Percentiles rank a stretch among this genome's conserved stretches.
Conservation (phyloP, 2,329 filamentous ascomycete species). For the Trichoderma semiorbis region DNA sequence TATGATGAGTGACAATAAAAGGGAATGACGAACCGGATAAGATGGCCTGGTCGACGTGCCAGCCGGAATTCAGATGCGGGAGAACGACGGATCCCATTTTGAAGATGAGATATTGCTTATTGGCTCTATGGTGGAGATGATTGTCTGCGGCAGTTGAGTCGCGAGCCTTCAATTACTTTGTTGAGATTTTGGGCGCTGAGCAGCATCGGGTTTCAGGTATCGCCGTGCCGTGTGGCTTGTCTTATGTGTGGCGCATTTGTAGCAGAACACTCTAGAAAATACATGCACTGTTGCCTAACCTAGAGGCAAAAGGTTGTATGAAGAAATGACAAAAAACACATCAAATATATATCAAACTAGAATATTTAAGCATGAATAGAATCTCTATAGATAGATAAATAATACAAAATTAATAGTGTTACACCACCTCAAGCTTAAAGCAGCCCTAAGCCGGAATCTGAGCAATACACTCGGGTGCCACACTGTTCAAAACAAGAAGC, state of each 20-base stretch:
- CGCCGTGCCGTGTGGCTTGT: conserved; percentile 14
- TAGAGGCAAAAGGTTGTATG: not conserved
- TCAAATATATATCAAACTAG: not conserved
- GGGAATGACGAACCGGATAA: conserved; percentile 27
- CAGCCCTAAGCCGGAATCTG: not conserved
- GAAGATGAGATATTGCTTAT: conserved; percentile 4
- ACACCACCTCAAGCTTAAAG: not conserved
- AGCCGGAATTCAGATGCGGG: conserved; percentile 85
- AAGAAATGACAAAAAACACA: not conserved
- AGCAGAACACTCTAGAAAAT: no score
- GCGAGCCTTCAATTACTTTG: not conserved
- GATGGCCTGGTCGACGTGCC: conserved; percentile 98
- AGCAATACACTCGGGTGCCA: not conserved
- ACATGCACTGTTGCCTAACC: not conserved
- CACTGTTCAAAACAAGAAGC: not conserved
- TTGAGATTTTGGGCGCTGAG: not conserved
- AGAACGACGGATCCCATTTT: conserved; percentile 80
- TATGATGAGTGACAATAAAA: not conserved
- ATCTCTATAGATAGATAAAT: not conserved
- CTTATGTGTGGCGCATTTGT: not conserved
- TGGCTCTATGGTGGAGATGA: not conserved
- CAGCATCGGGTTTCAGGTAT: conserved; percentile 6
- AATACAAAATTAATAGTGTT: not conserved
- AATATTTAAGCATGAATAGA: not conserved
- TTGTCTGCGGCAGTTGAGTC: not conserved